These are phyloP conservation scores for Insectozyma bohioensis DNA, from an alignment of 1,139 yeast genomes.

Conservation along the genomic window DNA sequence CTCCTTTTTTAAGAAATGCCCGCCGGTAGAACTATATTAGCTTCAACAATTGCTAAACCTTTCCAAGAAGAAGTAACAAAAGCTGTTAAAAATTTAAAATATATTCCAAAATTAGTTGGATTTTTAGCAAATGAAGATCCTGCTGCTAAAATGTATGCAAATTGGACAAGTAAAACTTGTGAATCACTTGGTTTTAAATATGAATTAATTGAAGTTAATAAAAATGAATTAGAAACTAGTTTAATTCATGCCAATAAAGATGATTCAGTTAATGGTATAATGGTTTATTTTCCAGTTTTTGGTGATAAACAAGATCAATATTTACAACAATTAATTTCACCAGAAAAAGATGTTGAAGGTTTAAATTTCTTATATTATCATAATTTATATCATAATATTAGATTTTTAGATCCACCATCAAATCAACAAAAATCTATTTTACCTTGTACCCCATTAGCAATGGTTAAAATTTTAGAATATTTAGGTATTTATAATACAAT, in stretches of 20 bases:
- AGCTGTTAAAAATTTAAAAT: constrained; percentile 52
- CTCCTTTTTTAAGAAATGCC: constrained; percentile 26
- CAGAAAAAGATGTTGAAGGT: constrained; percentile 95
- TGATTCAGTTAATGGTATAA: constrained; percentile 79
- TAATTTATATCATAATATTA: constrained; percentile 88
- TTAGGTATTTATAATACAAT: constrained; percentile 82
- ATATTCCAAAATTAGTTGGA: constrained; percentile 79
- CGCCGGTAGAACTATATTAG: constrained; percentile 80
- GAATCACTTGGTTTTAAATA: constrained; percentile 82
- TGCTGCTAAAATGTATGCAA: constrained; percentile 92
- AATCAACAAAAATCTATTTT: constrained; percentile 77
- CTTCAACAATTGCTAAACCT: constrained; percentile 82
- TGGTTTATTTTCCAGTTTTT: constrained; percentile 98
- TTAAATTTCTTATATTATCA: constrained; percentile 87
- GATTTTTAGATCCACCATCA: constrained; percentile 71
- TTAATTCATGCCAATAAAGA: constrained; percentile 82
- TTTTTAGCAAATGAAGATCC: constrained; percentile 91
- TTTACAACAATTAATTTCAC: constrained; percentile 82
- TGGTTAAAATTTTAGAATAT: constrained; percentile 89
- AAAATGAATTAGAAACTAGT: constrained; percentile 82
- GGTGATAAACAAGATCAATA: constrained; percentile 95
- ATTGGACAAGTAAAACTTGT: constrained; percentile 93
- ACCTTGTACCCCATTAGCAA: constrained; percentile 95
- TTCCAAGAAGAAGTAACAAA: constrained; percentile 69
- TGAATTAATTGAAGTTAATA: constrained; percentile 69